Base-by-base conservation (phyloP, 2,329 filamentous ascomycete species). In the Neofusicoccum sp. region DNA sequence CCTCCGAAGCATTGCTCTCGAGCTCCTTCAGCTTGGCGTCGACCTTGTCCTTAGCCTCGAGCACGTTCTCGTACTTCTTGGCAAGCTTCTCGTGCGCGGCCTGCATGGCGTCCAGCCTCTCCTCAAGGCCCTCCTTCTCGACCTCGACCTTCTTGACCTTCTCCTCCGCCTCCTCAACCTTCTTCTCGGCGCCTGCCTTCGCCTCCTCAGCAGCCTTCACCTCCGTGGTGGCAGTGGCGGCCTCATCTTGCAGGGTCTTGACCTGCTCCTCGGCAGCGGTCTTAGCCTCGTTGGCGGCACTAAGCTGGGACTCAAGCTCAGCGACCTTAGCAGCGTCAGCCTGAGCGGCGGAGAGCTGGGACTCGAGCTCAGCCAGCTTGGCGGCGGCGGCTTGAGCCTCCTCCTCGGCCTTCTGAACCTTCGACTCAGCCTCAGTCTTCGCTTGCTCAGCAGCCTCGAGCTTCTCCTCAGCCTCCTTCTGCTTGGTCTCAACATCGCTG, bases 321-420 rank as follows among this genome's bases (percentile, higher is more conserved):
- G 38, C 20, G 26, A 58, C 53, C 60, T 58, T 58, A 28, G 60
- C 40, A 20, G 62, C 62, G 9, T 70, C 63, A 28, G 67, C 64
- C 66, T 67, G 51, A 33, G 51, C 51, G 38, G 51, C 38, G 9
- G 51, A 40, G 3, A 59, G 33, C 16, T 59, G 34, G 28, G 43
- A 40, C 11, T 57, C 68, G 3, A 72, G 63, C 41, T 69, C 67
- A 3, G 67, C 60, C 44, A 72, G 66, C 66, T 69, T 71, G 11
- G 65, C 62, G 9, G 62, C 61, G 6, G 69, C 63, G 14, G 67
- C 64, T 65, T 67, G 38, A 14, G 51, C 51, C 36, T 41, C 33
- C 30, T 48, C 44, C 44, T 43, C 33, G 61, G 58, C 65, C 67
- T n/a, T 65, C 58, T 51, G 33, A 4, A 56, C 36, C 51, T 56